A percentile compares a stretch with the other conserved stretches of the same genome.
These are phyloP conservation scores for Acorus gramineus DNA, from an alignment of 106 monocot species.

Conservation along the genomic window DNA sequence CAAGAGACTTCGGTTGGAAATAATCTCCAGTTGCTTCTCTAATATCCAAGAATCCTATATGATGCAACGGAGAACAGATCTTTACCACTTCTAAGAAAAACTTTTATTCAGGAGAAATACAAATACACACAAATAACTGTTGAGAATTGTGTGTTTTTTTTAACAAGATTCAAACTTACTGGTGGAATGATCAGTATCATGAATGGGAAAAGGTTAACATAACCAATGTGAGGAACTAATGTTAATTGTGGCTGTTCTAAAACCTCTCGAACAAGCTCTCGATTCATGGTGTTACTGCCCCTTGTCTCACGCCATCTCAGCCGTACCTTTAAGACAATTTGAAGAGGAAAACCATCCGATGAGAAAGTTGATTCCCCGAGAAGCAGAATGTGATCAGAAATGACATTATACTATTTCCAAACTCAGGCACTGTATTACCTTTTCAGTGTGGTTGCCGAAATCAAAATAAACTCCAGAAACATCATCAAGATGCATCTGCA, in stretches of 20 bases:
- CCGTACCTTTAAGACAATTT: slow-evolving; percentile 48
- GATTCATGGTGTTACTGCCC: slow-evolving; percentile 18
- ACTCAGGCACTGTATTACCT: slow-evolving; percentile 27
- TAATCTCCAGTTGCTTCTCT: slow-evolving; percentile 73
- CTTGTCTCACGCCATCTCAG: slow-evolving; percentile 66
- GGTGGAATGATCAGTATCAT: slow-evolving; percentile 94
- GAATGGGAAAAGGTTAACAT: slow-evolving; percentile 90
- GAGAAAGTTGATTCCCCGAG: too few relatives aligned
- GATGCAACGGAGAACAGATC: not conserved
- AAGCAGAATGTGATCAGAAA: too few relatives aligned
- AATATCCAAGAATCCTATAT: slow-evolving; percentile 72
- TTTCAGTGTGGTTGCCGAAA: slow-evolving; percentile 90
- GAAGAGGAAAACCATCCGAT: too few relatives aligned
- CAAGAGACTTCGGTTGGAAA: slow-evolving; percentile 66
- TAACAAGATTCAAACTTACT: slow-evolving; percentile 34
- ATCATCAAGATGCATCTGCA: slow-evolving; percentile 81
- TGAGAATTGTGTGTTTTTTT: not conserved
- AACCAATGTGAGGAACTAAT: slow-evolving; percentile 87
- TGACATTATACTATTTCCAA: too few relatives aligned
- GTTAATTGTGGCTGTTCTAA: slow-evolving; percentile 38
- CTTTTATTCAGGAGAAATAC: not conserved
- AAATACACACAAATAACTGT: too few relatives aligned
- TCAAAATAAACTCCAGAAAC: slow-evolving; percentile 81
- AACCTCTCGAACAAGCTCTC: slow-evolving; percentile 68
- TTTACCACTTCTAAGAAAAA: not conserved